Base-by-base conservation (phyloP, 148 eudicot genomes). In the Salicornia ramosissima region DNA sequence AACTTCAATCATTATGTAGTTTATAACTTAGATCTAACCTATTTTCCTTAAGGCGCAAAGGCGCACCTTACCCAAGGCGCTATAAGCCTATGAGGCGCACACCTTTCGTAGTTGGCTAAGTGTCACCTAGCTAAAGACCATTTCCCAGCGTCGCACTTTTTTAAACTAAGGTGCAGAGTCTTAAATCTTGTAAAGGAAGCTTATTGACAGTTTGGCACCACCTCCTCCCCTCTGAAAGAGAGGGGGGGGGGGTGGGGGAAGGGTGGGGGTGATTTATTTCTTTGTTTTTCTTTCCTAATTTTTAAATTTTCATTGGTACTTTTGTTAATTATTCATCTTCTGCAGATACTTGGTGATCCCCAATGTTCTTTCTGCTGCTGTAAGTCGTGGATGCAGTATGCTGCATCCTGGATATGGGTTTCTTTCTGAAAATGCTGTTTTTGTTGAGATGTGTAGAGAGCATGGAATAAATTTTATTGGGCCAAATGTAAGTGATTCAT, bases 391-490 rank as follows among this genome's bases (percentile, higher is more conserved):
- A 63, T 94, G 97, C 81, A 94, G 97, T 47, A 94, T 94, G 98
- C 76, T 94, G 74, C 98, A 93, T 79, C 98, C 98, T 80, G 98
- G 98, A 76, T 94, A 94, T 82, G 98, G 97, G 33, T 94, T 94
- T 83, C 98, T 94, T 73, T 70, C 98, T 68, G 98, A 94, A 83
- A 94, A 94, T 87, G 98, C 98, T 66, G 81, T 45, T 77, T 94
- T 94, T 81, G 98, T 94, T 68, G 97, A 91, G 71, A 90, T 88
- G 96, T 94, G 98, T 76, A 83, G 87, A 81, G 96, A 87, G 73
- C 98, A 94, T 79, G 90, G 92, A 60, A 90, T 94, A 64, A 90
- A 94, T 81, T 90, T 94, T 70, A 94, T 94, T 76, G 98, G 98
- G 45, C 98, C 97, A 64, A 88, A 90, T 75, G 97, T 94, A 87